Conservation (phyloP, 768 basidiomycete species). For the Ramaria rubella region DNA sequence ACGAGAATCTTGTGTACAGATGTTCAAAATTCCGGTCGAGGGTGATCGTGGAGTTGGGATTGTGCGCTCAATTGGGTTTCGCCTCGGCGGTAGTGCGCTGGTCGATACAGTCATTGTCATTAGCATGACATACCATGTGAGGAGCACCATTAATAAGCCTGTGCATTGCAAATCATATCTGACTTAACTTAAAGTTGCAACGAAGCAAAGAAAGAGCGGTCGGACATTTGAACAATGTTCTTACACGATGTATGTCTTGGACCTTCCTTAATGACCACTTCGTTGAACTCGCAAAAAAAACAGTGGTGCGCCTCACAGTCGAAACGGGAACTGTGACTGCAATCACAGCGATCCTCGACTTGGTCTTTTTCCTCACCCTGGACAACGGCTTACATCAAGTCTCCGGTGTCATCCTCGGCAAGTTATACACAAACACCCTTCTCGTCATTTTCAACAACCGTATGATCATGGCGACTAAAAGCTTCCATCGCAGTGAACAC, state of each 20-base stretch:
- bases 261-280: background rate
- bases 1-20: too few species aligned
- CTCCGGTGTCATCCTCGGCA: background rate
- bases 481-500: too few species aligned
- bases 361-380: background rate
- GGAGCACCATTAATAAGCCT: background rate
- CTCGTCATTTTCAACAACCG: background rate
- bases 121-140: background rate
- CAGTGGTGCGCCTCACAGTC: background rate
- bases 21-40: background rate
- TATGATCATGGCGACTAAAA: background rate
- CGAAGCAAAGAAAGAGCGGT: background rate
- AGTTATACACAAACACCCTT: background rate
- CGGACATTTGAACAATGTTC: background rate
- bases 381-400: background rate
- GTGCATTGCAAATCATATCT: background rate
- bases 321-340: background rate
- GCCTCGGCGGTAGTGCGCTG: background rate
- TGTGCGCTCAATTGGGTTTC: background rate
- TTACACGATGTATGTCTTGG: background rate
- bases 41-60: background rate
- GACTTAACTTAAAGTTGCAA: background rate
- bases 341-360: background rate
- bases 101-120: background rate
- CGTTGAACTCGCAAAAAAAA: background rate